Evolutionary conservation across 1,139 yeast genomes (phyloP).

Genomic region (Entelexis sorbosivorans): DNA sequence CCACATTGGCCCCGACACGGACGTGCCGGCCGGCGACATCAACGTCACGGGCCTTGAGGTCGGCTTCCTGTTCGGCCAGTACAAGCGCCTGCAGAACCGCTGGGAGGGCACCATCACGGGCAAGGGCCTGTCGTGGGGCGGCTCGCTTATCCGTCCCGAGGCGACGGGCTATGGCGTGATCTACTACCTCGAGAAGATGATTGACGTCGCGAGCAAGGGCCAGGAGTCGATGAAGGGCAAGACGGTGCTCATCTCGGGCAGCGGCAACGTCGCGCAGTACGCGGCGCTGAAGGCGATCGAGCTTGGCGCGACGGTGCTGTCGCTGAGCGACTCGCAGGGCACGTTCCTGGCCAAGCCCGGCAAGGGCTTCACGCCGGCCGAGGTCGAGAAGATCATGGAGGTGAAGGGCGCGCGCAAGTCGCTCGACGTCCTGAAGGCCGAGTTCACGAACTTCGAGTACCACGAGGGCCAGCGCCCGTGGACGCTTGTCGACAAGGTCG

Average conservation of each 20-base stretch:
- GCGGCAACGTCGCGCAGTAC: conserved; percentile 98
- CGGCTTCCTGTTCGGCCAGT: conserved; percentile 93
- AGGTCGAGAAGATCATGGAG: conserved; percentile 62
- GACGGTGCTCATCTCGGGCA: conserved; percentile 92
- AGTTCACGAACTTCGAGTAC: conserved; percentile 37
- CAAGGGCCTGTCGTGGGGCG: conserved; percentile 97
- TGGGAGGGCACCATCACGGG: conserved; percentile 98
- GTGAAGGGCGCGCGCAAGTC: conserved; percentile 70
- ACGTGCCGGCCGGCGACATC: conserved; percentile 97
- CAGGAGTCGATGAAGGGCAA: conserved; percentile 83
- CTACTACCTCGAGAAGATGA: conserved; percentile 95
- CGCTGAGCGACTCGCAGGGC: conserved; percentile 92
- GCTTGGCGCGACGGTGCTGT: conserved; percentile 89
- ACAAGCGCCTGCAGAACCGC: conserved; percentile 80
- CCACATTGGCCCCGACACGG: conserved; percentile 94
- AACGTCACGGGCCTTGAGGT: conserved; percentile 90
- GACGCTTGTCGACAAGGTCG: conserved; percentile 83
- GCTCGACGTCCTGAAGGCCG: conserved; percentile 32
- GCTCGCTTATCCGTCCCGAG: conserved; percentile 96
- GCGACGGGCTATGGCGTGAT: conserved; percentile 98
- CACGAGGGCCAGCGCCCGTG: conserved; percentile 93
- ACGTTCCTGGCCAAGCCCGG: conserved; percentile 42
- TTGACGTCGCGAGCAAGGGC: conserved; percentile 82
- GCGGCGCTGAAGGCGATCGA: conserved; percentile 97
- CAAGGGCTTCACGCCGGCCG: conserved; percentile 77